Evolutionary conservation across 768 basidiomycete species (phyloP).

Genomic region (Mycena polygramma): DNA sequence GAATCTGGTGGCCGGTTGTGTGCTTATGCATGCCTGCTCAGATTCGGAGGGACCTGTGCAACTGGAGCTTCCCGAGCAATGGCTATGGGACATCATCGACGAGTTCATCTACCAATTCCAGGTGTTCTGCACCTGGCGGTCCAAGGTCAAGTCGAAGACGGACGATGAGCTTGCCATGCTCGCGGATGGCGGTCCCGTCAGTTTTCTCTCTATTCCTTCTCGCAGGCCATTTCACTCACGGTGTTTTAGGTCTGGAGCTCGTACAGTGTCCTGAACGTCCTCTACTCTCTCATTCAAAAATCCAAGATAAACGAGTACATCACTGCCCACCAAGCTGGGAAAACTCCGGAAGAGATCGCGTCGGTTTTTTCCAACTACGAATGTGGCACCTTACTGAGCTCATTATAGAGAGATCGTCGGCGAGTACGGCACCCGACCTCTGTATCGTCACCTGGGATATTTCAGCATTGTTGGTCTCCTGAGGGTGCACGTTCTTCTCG

Average conservation of each 20-base stretch:
- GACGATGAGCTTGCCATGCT: slow-evolving; percentile 92
- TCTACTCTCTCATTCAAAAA: slow-evolving; percentile 99
- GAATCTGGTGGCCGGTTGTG: not conserved
- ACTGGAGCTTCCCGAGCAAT: slow-evolving; percentile 96
- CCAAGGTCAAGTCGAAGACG: slow-evolving; percentile 85
- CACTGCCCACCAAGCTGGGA: slow-evolving; percentile 82
- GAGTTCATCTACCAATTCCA: slow-evolving; percentile 99
- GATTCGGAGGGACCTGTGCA: slow-evolving; percentile 95
- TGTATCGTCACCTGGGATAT: slow-evolving; percentile 96
- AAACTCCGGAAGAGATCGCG: slow-evolving; percentile 86
- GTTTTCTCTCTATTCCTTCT: slow-evolving; percentile 43
- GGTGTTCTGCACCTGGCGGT: slow-evolving; percentile 93
- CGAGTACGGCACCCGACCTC: slow-evolving; percentile 90
- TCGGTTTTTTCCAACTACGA: slow-evolving; percentile 54
- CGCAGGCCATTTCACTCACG: not conserved
- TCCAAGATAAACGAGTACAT: slow-evolving; percentile 96
- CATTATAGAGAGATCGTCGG: slow-evolving; percentile 81
- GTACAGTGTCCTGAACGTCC: slow-evolving; percentile 97
- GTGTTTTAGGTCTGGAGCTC: slow-evolving; percentile 90
- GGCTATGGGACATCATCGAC: slow-evolving; percentile 98
- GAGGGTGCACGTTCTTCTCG: slow-evolving; percentile 95
- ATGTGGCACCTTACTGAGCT: slow-evolving; percentile 13
- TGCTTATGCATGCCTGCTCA: slow-evolving; percentile 44
- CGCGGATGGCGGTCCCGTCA: slow-evolving; percentile 75
- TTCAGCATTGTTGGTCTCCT: slow-evolving; percentile 96